Conservation (phyloP, 1,284 basidiomycete genomes). For the Ustilago crameri region DNA sequence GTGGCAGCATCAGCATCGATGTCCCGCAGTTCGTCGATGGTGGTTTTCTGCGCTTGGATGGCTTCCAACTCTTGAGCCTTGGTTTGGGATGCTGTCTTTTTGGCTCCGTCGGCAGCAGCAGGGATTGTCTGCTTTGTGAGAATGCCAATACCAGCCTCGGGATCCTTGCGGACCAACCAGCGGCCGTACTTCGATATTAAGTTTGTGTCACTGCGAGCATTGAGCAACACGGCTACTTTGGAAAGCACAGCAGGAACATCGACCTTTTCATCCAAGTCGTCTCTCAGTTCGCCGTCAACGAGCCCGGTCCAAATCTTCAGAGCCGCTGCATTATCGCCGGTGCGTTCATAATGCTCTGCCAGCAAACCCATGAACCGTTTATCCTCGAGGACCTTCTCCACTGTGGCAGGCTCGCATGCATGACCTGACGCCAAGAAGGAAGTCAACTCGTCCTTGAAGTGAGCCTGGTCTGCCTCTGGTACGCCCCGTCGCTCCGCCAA, state of each 20-base stretch:
- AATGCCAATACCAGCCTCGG: constrained; percentile 48
- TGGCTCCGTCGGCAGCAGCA: constrained; percentile 1
- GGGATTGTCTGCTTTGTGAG: constrained; percentile 32
- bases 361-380: constrained; percentile 24
- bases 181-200: constrained; percentile 47
- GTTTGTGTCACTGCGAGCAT: constrained; percentile 13
- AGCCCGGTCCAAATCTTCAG: constrained; percentile 44
- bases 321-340: constrained; percentile 23
- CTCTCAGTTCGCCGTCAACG: constrained; percentile 47
- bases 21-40: constrained; percentile 36
- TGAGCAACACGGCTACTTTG: constrained; percentile 35
- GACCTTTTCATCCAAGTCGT: constrained; percentile 6
- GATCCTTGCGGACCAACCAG: constrained; percentile 56
- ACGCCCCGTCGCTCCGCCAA: constrained; percentile 18
- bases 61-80: constrained; percentile 38
- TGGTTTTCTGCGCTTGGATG: constrained; percentile 34
- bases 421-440: constrained; percentile 26
- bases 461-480: not conserved
- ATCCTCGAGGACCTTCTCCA: constrained; percentile 21
- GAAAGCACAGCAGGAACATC: constrained; percentile 18
- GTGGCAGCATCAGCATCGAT: constrained; percentile 52
- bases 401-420: constrained; percentile 29
- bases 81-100: constrained; percentile 14
- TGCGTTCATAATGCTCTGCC: constrained; percentile 27
- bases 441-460: constrained; percentile 23